Conservation (phyloP, 1,139 yeast species). For the Taphrina flavorubra region DNA sequence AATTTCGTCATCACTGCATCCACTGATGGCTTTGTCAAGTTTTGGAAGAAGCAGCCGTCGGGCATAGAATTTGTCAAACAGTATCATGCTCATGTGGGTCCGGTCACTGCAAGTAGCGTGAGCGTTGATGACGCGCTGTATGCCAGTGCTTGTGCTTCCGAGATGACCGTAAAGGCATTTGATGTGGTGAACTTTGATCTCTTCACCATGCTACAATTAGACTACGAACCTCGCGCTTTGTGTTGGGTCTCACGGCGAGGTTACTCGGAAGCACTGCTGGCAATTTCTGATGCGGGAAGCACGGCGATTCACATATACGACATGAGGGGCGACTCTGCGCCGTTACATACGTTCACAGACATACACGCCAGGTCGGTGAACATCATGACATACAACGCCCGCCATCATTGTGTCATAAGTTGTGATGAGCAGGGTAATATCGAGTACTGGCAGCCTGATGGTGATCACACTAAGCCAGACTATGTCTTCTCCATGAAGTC, state of each 20-base stretch:
- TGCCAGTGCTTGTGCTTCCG: conserved; percentile 51
- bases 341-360: conserved; percentile 45
- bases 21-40: conserved; percentile 56
- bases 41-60: conserved; percentile 52
- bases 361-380: conserved; percentile 53
- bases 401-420: conserved; percentile 54
- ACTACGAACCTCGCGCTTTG: conserved; percentile 48
- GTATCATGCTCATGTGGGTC: conserved; percentile 52
- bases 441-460: conserved; percentile 56
- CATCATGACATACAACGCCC: conserved; percentile 51
- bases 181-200: conserved; percentile 55
- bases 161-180: conserved; percentile 53
- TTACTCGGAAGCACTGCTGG: conserved; percentile 44
- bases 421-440: conserved; percentile 56
- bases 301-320: conserved; percentile 50
- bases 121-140: conserved; percentile 50
- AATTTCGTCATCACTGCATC: conserved; percentile 53
- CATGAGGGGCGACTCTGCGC: conserved; percentile 44
- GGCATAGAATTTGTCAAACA: conserved; percentile 54
- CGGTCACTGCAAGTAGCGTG: conserved; percentile 47
- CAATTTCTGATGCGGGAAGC: conserved; percentile 49
- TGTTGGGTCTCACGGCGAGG: conserved; percentile 49
- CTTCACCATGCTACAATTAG: conserved; percentile 53
- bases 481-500: conserved; percentile 54
- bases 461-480: conserved; percentile 47